Percentiles rank a stretch among this genome's conserved stretches.
Conservation (phyloP, 257 asterid genomes). For the Solanum peruvianum region DNA sequence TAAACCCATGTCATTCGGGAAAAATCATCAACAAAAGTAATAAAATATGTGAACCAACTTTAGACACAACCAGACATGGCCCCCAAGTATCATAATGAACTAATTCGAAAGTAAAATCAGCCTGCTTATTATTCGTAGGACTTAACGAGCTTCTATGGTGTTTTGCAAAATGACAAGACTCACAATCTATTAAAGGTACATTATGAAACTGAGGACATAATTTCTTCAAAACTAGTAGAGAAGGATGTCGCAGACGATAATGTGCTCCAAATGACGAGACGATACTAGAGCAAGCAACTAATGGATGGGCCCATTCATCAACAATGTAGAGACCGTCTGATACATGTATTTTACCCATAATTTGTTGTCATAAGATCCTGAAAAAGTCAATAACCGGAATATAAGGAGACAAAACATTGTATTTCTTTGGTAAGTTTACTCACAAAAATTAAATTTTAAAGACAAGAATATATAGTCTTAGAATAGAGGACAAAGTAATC, state of each 20-base stretch:
- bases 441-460: background rate
- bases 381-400: background rate
- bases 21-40: too few relatives aligned
- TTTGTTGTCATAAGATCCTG: background rate
- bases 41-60: too few relatives aligned
- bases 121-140: too few relatives aligned
- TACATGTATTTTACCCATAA: background rate
- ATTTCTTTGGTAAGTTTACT: background rate
- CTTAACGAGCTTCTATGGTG: background rate
- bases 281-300: too few relatives aligned
- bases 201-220: background rate
- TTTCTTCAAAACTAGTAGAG: too few relatives aligned
- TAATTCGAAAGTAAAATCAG: too few relatives aligned
- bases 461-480: background rate
- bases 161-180: background rate
- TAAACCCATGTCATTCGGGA: too few relatives aligned
- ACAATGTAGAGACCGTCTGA: background rate
- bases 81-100: too few relatives aligned
- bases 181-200: background rate
- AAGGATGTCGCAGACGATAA: background rate
- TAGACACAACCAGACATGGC: too few relatives aligned
- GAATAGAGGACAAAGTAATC: background rate
- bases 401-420: background rate
- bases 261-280: background rate
- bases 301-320: too few relatives aligned